Evolutionary conservation across 1,284 basidiomycete species (phyloP), one percentile per base, ranked within the genome.

Genomic region (Pyrrhoderma noxium): DNA sequence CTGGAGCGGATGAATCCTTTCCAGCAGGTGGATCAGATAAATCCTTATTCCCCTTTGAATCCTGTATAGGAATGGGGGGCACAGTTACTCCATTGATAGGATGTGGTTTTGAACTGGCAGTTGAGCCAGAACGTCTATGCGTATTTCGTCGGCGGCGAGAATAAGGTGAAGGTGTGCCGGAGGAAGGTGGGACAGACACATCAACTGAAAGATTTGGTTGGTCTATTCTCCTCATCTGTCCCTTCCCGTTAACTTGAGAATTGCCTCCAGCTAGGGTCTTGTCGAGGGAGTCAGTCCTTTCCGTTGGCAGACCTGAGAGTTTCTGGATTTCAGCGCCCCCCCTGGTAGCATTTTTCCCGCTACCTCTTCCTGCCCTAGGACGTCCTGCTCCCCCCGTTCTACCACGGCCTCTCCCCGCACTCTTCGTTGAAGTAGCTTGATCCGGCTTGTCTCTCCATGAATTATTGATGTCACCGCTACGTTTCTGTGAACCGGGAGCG

Each of bases 401-500:
- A 35, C 71, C 68, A 48, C 65, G 62, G 52, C 63, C 61, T 25
- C 66, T 58, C 47, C 65, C 64, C 45, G 61, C 63, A 52, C 69
- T 65, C 35, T 71, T 75, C 58, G 77, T 76, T 25, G 76, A 70
- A 31, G 75, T 67, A 8, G 73, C 74, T 52, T 73, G 64, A 37
- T 80, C 80, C 41, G 67, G 68, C 21, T 64, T 62, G 44, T 70
- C 78, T 47, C 70, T 50, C 64, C 61, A n/a, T 47, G 27, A 51
- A 47, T 70, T 67, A 48, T 67, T 59, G 48, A 62, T 21, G 18
- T 49, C 50, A 19, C 49, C 54, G 11, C 45, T 58, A 22, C 60
- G 53, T 44, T 61, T 59, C 60, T 48, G 57, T 61, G 56, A 56
- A 31, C 7, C 27, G 19, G 56, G 54, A 23, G 56, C 39, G 22